Base-by-base conservation (phyloP, 495 filamentous ascomycete species). In the Penicillium alfredii region DNA sequence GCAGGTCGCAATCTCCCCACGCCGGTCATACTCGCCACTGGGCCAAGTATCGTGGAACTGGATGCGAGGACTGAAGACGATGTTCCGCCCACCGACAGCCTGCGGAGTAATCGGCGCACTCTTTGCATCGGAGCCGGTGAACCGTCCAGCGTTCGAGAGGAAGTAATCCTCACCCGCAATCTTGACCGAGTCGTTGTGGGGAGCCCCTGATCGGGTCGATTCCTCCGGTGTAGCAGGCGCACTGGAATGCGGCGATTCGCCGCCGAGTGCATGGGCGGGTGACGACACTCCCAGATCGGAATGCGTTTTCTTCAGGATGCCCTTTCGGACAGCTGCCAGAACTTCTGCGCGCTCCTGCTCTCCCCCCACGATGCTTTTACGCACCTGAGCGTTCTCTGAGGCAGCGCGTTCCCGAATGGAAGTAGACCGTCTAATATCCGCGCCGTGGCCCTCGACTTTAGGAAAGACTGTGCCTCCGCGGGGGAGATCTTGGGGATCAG, bases 21-120 rank as follows among this genome's bases (percentile, higher is more conserved):
- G 81, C 30, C 92, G 82, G 54, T 99, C 92, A 55, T 99, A 99
- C 64, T 99, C 92, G 40, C 80, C 81, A 49, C 80, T 85, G 4
- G 89, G 86, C 90, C 92, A 97, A 10, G 86, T 96, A 51, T 99
- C 92, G 54, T 95, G 80, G 55, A 94, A 96, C 39, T 92, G 80
- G 33, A 97, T 88, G 15, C 90, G 78, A 39, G 92, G 90, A 56
- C 84, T 96, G 60, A 96, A 99, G 21, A 78, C 82, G 35, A 94
- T 90, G 58, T 79, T 85, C 41, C 84, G 81, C 40, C 77, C 76
- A 19, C 53, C 41, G 12, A 62, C 60, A n/a, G 75, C 65, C 35
- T 80, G 76, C 2, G 89, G 89, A 10, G 88, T 90, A 25, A 70
- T 72, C 5, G 88, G 87, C 10, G 82, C 75, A 53, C 87, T 88